Conservation (phyloP, 768 basidiomycete genomes). For the Boletus tylopilopsis region DNA sequence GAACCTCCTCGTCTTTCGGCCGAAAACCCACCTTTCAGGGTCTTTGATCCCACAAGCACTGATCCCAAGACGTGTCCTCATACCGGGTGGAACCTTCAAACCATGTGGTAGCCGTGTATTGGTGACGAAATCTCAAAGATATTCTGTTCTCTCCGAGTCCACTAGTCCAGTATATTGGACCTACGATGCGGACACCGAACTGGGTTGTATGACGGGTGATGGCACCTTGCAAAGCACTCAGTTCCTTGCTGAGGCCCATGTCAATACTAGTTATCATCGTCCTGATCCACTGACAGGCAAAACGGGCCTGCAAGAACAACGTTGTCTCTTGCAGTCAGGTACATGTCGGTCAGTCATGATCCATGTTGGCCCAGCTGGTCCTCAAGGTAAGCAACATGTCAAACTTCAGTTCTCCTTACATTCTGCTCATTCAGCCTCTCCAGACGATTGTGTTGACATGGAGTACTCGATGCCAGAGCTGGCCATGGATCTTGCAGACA, state of each 20-base stretch:
- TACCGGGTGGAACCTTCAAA: background rate
- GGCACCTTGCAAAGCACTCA: background rate
- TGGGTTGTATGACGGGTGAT: background rate
- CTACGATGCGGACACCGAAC: background rate
- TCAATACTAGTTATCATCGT: background rate
- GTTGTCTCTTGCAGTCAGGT: no score
- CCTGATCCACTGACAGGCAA: background rate
- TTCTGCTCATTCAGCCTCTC: no score
- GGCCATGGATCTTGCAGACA: background rate
- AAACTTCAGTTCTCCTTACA: no score
- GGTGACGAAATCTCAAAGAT: no score
- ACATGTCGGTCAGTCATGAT: no score
- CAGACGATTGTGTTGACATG: background rate
- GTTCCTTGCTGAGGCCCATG: background rate
- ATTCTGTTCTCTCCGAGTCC: no score
- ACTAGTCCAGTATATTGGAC: no score
- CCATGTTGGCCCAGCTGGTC: no score
- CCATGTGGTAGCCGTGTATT: no score
- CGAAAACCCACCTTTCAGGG: no score
- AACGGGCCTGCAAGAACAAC: background rate
- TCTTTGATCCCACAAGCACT: background rate
- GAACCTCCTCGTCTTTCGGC: no score
- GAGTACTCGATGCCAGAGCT: background rate
- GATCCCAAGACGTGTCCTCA: background rate
- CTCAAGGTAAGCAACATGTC: no score